These are phyloP conservation scores for Aspergillus bertholletiae DNA, from an alignment of 495 filamentous ascomycete species.

Conservation along the genomic window DNA sequence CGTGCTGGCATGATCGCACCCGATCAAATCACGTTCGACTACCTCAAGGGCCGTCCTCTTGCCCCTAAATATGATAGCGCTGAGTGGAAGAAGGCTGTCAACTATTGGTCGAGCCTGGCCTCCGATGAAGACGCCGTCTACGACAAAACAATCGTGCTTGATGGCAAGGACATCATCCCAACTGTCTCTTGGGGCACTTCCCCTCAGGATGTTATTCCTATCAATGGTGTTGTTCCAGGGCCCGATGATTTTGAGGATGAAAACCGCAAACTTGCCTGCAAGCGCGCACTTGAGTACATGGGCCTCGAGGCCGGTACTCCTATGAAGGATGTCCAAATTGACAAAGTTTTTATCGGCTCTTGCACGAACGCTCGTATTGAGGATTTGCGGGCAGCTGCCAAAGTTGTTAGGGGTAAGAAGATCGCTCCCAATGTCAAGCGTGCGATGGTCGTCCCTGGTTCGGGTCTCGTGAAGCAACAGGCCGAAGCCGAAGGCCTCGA, in stretches of 20 bases:
- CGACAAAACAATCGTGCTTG: constrained; percentile 81
- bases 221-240: constrained; percentile 83
- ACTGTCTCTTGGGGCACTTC: constrained; percentile 97
- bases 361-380: constrained; percentile 98
- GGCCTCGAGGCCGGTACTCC: constrained; percentile 78
- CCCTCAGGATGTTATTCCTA: constrained; percentile 91
- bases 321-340: constrained; percentile 85
- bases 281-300: constrained; percentile 92
- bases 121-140: constrained; percentile 83
- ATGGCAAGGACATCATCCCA: constrained; percentile 87
- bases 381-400: constrained; percentile 85
- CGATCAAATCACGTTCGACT: constrained; percentile 90
- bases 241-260: constrained; percentile 81
- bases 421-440: constrained; percentile 83
- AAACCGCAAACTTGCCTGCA: constrained; percentile 71
- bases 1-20: constrained; percentile 96
- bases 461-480: constrained; percentile 89
- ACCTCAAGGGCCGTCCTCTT: constrained; percentile 85
- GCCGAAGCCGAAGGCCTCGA: constrained; percentile 91
- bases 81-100: constrained; percentile 86
- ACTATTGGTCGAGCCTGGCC: constrained; percentile 83
- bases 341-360: constrained; percentile 97
- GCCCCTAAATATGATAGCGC: constrained; percentile 77
- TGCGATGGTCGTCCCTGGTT: constrained; percentile 94
- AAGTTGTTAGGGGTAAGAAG: constrained; percentile 80